A percentile compares a stretch with the other conserved stretches of the same genome.
Conservation (phyloP, 192 early-diverging fungal species). For the Kappamyces sp. region DNA sequence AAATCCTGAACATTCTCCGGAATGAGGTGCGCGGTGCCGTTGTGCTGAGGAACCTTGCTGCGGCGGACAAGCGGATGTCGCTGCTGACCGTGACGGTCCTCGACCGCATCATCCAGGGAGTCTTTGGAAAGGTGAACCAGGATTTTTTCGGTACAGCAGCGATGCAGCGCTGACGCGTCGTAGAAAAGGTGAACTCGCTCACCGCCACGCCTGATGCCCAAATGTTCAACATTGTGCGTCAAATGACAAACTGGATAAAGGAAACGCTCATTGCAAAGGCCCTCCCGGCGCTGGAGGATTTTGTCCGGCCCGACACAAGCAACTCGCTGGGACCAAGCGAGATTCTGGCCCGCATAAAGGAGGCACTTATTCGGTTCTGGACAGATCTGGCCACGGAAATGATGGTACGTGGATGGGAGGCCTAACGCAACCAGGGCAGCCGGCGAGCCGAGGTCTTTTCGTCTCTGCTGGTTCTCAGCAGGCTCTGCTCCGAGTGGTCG, state of each 20-base stretch:
- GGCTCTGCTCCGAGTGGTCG: conserved; percentile 10
- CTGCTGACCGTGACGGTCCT: conserved; percentile 26
- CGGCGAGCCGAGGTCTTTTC: conserved; percentile 4
- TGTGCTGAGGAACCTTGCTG: conserved; percentile 13
- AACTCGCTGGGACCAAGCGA: conserved; percentile 29
- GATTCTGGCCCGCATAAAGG: conserved; percentile 30
- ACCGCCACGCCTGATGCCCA: not conserved
- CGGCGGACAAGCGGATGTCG: conserved; percentile 23
- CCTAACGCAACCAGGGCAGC: not conserved
- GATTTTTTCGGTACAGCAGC: conserved; percentile 27
- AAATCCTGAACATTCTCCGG: conserved; percentile 27
- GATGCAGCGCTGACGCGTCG: not conserved
- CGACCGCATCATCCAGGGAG: conserved; percentile 23
- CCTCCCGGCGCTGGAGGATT: conserved; percentile 22
- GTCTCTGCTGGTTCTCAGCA: not conserved
- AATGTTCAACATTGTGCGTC: conserved; percentile 16
- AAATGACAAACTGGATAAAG: conserved; percentile 34
- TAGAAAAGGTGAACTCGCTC: conserved; percentile 10
- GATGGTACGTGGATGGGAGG: conserved; percentile 13
- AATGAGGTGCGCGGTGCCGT: conserved; percentile 21
- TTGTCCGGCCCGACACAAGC: conserved; percentile 7
- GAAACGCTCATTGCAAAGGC: conserved; percentile 32
- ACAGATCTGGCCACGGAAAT: conserved; percentile 26
- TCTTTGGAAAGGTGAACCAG: conserved; percentile 30
- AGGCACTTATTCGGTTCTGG: conserved; percentile 41